Conservation (phyloP, 768 basidiomycete species). For the Hypholoma sublateritium region DNA sequence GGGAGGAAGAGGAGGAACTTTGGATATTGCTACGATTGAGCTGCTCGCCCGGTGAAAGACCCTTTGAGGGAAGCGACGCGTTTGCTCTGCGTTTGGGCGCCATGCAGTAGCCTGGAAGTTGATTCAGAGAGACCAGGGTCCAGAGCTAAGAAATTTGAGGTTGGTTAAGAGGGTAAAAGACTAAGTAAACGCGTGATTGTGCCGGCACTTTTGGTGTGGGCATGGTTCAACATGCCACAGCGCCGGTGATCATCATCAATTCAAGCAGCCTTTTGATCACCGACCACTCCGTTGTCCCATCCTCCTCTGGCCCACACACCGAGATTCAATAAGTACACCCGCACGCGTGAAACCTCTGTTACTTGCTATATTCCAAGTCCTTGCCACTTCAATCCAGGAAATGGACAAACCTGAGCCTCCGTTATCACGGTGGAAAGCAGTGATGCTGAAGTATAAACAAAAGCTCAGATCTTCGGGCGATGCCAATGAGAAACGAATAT, state of each 20-base stretch:
- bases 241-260: not conserved
- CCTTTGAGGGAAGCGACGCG: constrained; percentile 43
- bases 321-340: no score
- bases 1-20: constrained; percentile 40
- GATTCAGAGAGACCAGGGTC: not conserved
- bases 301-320: not conserved
- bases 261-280: not conserved
- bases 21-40: constrained; percentile 58
- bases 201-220: not conserved
- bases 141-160: not conserved
- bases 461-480: constrained; percentile 20
- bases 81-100: constrained; percentile 59
- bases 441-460: constrained; percentile 21
- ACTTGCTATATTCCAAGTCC: not conserved
- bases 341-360: not conserved
- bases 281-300: not conserved
- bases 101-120: constrained; percentile 35
- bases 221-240: not conserved
- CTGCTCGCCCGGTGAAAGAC: constrained; percentile 59
- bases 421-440: constrained; percentile 10
- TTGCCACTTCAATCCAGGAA: not conserved
- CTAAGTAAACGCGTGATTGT: not conserved
- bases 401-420: constrained; percentile 3
- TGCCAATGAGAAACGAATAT: constrained; percentile 41
- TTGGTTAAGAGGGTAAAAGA: not conserved